Conservation (phyloP, 1,139 yeast genomes). For the Chernovozyma sophiae-reginae region DNA sequence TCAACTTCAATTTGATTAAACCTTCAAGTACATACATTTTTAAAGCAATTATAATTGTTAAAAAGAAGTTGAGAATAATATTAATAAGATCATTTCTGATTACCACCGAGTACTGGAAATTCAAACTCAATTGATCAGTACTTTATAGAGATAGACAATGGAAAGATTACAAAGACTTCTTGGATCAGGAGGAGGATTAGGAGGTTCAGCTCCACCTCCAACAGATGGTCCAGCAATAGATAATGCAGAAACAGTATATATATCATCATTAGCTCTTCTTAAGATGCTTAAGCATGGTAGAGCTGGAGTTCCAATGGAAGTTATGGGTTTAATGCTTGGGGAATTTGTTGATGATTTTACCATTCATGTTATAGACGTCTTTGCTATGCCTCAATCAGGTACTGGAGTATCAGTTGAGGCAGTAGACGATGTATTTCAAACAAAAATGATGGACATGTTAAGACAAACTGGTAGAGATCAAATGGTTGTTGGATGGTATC, state of each 20-base stretch:
- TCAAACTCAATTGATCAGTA: too few relatives aligned
- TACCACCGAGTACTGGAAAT: too few relatives aligned
- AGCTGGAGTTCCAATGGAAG: constrained; percentile 99
- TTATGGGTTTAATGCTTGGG: constrained; percentile 99
- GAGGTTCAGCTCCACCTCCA: constrained; percentile 49
- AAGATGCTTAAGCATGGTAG: constrained; percentile 98
- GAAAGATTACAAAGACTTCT: constrained; percentile 72
- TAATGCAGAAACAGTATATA: constrained; percentile 93
- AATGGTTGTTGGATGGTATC: constrained; percentile 99
- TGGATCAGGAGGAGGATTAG: constrained; percentile 58
- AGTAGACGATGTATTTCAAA: constrained; percentile 97
- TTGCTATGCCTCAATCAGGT: constrained; percentile 99
- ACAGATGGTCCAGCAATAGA: constrained; percentile 83
- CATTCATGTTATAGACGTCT: constrained; percentile 93
- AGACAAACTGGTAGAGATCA: constrained; percentile 98
- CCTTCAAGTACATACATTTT: too few relatives aligned
- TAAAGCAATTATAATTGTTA: too few relatives aligned
- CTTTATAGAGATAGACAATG: too few relatives aligned
- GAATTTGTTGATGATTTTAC: constrained; percentile 98
- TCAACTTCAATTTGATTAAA: too few relatives aligned
- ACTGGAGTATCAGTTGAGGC: constrained; percentile 99
- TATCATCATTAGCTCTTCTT: constrained; percentile 88
- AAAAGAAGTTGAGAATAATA: too few relatives aligned
- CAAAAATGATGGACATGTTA: constrained; percentile 99
- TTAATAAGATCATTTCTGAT: too few relatives aligned